Conservation (phyloP, 495 filamentous ascomycete species). For the Penicillium coprophilum region DNA sequence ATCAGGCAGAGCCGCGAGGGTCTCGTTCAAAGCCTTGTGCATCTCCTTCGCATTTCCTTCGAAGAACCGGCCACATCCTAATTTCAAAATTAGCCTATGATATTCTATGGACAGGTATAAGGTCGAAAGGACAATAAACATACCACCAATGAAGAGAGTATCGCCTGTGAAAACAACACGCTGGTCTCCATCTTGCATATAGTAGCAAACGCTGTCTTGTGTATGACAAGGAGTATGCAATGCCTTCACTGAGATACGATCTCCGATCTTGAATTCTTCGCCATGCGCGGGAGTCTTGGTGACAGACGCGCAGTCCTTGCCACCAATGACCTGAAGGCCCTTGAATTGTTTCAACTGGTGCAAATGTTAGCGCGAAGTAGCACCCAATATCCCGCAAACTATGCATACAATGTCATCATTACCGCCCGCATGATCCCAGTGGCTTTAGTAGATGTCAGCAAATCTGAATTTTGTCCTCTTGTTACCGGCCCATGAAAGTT, state of each 20-base stretch:
- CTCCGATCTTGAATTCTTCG: constrained; percentile 79
- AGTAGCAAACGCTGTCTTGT: constrained; percentile 95
- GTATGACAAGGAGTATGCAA: constrained; percentile 97
- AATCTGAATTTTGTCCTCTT: not conserved
- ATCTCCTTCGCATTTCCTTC: constrained; percentile 89
- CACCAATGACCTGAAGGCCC: constrained; percentile 75
- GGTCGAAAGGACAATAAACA: constrained; percentile 8
- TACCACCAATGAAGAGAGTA: constrained; percentile 91
- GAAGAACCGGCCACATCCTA: constrained; percentile 96
- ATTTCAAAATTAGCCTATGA: not conserved
- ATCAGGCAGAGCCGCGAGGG: constrained; percentile 75
- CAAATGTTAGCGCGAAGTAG: constrained; percentile 14
- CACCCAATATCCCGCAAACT: not conserved
- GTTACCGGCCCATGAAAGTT: not conserved
- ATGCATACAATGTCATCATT: constrained; percentile 71
- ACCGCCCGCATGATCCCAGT: constrained; percentile 93
- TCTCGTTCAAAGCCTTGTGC: constrained; percentile 88
- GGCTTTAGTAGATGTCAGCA: constrained; percentile 50
- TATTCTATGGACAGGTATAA: not conserved
- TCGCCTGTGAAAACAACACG: constrained; percentile 93
- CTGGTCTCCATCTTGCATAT: constrained; percentile 77
- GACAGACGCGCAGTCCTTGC: constrained; percentile 79
- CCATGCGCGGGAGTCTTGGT: constrained; percentile 71
- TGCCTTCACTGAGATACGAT: constrained; percentile 77
- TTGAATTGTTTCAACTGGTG: constrained; percentile 67